Evolutionary conservation across 2,329 filamentous ascomycete species (phyloP), one percentile per base, ranked within the genome.

Genomic region (Aspergillus versicolor): DNA sequence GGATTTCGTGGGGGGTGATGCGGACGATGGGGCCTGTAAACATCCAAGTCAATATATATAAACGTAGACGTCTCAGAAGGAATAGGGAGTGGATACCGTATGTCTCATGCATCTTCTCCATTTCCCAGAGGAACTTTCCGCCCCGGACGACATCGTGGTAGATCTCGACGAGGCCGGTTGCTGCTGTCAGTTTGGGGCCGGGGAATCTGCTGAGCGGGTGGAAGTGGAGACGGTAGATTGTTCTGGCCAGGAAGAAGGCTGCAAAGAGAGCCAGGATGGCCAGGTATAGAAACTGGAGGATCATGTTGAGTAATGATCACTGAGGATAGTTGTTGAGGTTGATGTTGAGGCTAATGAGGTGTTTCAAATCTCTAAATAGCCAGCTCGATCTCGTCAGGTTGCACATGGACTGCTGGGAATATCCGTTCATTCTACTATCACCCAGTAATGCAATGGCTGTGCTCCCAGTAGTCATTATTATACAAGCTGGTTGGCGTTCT

Each of bases 1-100:
- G 73, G 1, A 76, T 30, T 59, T 76, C 73, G 11, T 65, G 60
- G 0, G 73, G 73, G 30, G 64, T 72, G 52, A 76, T 68, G 4
- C 73, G 68, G 5, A 76, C 67, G 21, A 76, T 71, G 1, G 72
- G 71, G 9, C 72, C 69, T 72, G 37, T 4, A n/a, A 7, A 3
- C 9, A 41, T 19, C 8, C 43, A 9, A 37, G 8, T 5, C 5
- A n/a, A 15, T 30, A 30, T n/a, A 27, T 21, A 21, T 21, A 21
- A 21, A 21, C 21, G 21, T 21, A 21, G 21, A 21, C 21, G 21
- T 21, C 21, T 21, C 3, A 21, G 21, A 21, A 4, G 21, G 3
- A 21, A 21, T 21, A 4, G 21, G 21, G 4, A 3, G 21, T 21
- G 4, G 21, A 27, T 38, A 70, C 68, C 67, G 59, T 71, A 69